Evolutionary conservation across 2,329 filamentous ascomycete genomes (phyloP).

Genomic region (Fusarium subtropicale): DNA sequence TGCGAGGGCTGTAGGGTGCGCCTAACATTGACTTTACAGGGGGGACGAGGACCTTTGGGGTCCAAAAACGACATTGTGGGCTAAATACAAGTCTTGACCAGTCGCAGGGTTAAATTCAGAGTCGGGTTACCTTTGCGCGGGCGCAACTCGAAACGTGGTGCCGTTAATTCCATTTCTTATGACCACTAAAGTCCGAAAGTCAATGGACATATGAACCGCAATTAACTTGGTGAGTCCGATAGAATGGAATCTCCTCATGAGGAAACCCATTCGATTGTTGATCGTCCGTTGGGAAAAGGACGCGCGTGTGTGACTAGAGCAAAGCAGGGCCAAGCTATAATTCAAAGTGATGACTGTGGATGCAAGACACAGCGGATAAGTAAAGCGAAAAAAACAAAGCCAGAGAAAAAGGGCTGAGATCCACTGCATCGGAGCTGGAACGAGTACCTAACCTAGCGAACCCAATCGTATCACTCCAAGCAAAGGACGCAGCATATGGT

Average conservation of each 20-base stretch:
- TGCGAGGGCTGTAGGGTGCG: slow-evolving; percentile 25
- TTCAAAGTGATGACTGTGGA: slow-evolving; percentile 32
- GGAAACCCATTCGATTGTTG: slow-evolving; percentile 4
- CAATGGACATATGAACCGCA: neutral
- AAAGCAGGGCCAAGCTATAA: slow-evolving; percentile 4
- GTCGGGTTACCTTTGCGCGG: slow-evolving; percentile 2
- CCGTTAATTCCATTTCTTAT: slow-evolving; percentile 3
- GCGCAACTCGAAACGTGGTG: slow-evolving; percentile 19
- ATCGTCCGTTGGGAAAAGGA: neutral
- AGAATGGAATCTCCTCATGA: neutral
- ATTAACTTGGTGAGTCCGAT: neutral
- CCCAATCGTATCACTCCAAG: neutral
- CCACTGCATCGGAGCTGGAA: slow-evolving; percentile 37
- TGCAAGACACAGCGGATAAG: slow-evolving; percentile 33
- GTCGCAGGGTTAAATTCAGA: slow-evolving; percentile 25
- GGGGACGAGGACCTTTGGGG: slow-evolving; percentile 17
- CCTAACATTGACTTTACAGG: neutral
- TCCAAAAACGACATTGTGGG: slow-evolving; percentile 8
- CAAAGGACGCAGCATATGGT: neutral
- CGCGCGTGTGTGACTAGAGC: slow-evolving; percentile 13
- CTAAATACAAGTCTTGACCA: slow-evolving; percentile 10
- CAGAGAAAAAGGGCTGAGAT: slow-evolving; percentile 18
- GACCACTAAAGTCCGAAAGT: slow-evolving; percentile 18
- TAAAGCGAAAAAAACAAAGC: slow-evolving; percentile 6
- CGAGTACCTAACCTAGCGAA: slow-evolving; percentile 4